Evolutionary conservation across 306 rosid genomes (phyloP), one percentile per base, ranked within the genome.

Genomic region (Prunus mume): DNA sequence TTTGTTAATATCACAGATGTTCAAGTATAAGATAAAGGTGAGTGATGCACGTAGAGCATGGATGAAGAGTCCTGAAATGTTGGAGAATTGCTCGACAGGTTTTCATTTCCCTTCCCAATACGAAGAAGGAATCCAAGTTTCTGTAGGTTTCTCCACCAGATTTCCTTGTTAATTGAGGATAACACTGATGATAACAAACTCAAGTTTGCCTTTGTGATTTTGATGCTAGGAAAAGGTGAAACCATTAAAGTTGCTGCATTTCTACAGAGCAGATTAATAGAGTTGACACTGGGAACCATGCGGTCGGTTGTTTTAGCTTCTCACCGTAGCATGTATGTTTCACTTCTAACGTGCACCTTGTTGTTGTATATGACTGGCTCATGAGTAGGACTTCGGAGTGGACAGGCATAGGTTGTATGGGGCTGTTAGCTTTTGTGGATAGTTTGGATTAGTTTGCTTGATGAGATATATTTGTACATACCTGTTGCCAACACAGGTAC

Each of bases 1-100:
- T 70, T 65, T 65, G 43, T 65, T 25, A 65, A 64, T 67, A 54
- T 81, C 77, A 94, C 78, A 94, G 98, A 83, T 91, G 86, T 91
- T 89, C 80, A 89, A 81, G 80, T 83, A 87, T 69, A 90, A 90
- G 81, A 84, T 91, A 72, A 87, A 85, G 89, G 85, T 84, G 79
- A 84, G 89, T 69, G 90, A 87, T 77, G 95, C 86, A 70, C 97
- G 91, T 74, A 82, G 85, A 84, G 88, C 89, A 32, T 94, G 97
- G 97, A 90, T 90, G 82, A 85, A 80, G 82, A 94, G 86, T 68
- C 94, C 98, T 24, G 98, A 94, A 82, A 74, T 82, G 30, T 74
- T 90, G 86, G 84, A 78, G 73, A 94, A 90, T 79, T 91, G 98
- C 82, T 94, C 98, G 19, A 87, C 83, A 9, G 98, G 98, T 46